Evolutionary conservation across 2,329 filamentous ascomycete genomes (phyloP).

Genomic region (Neofusicoccum sp.): DNA sequence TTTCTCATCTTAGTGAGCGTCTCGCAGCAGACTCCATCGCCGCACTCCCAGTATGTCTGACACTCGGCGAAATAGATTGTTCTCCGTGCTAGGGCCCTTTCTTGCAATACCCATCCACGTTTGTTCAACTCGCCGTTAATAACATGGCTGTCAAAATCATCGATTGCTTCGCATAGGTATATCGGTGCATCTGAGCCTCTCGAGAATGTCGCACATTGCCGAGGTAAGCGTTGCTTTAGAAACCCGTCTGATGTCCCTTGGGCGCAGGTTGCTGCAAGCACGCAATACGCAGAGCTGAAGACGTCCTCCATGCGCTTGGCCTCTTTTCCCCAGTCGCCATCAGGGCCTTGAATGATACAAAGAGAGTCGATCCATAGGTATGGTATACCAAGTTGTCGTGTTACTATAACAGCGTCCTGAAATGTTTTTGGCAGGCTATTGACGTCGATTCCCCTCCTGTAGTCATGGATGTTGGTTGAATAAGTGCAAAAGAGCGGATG

Average conservation of each 20-base stretch:
- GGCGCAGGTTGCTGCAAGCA: constrained; percentile 16
- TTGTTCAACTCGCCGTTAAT: constrained; percentile 22
- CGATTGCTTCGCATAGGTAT: constrained; percentile 25
- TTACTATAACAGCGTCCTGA: constrained; percentile 22
- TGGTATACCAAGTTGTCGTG: constrained; percentile 20
- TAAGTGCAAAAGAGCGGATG: neutral
- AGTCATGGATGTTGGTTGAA: neutral
- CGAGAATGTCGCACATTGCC: neutral
- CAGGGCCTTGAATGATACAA: constrained; percentile 22
- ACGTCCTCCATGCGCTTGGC: constrained; percentile 16
- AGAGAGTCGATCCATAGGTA: constrained; percentile 28
- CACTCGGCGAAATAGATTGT: constrained; percentile 29
- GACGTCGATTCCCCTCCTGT: neutral
- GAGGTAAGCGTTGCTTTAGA: neutral
- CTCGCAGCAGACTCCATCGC: constrained; percentile 23
- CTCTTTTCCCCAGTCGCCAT: constrained; percentile 2
- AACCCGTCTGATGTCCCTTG: neutral
- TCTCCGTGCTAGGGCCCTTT: constrained; percentile 27
- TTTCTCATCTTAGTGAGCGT: constrained; percentile 23
- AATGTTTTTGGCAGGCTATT: constrained; percentile 24
- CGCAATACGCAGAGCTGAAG: constrained; percentile 14
- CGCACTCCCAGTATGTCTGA: constrained; percentile 32
- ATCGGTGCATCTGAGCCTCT: neutral
- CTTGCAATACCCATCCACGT: constrained; percentile 31
- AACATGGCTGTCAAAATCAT: constrained; percentile 27